Base-by-base conservation (phyloP, 2,329 filamentous ascomycete genomes). In the Phaeophleospora eucalypticola region DNA sequence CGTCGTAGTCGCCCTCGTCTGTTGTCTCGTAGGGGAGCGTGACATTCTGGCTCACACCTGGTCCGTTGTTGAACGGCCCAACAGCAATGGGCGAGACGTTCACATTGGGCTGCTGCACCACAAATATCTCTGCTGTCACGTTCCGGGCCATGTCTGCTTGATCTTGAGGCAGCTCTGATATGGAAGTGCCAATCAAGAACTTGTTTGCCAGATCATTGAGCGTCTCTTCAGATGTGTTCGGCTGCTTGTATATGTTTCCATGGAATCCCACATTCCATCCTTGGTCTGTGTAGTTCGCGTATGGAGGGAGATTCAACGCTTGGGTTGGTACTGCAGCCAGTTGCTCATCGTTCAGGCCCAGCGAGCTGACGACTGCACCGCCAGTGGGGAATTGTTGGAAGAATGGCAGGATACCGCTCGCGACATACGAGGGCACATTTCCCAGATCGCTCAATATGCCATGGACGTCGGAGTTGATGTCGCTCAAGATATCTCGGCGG, bases 191-290 rank as follows among this genome's bases (percentile, higher is more conserved):
- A 48, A 88, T 76, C 8, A 90, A 73, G 67, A 89, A 88, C 24
- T 80, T 65, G 54, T 89, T 82, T 47, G 85, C 83, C 3, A 89
- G 72, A 32, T 82, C 73, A 56, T 90, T 77, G 37, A 90, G 70
- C 56, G 80, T 86, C 27, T 72, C 70, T 56, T 80, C 72, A 1
- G 76, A 78, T 27, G 86, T 82, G 49, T 86, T 79, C 1, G 86
- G 86, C 52, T 85, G 78, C 65, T 89, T 89, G 74, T 83, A 90
- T n/a, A 89, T 82, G 59, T 89, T 89, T 56, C 86, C 87, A 55
- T 86, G 86, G 52, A 89, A 80, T 20, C 85, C 77, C 3, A 89
- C 75, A 52, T 83, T 87, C 87, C 87, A 90, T 27, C 84, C 84
- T 48, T 81, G 68, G n/a, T 82, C 73, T 1, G 86, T 89, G 81